Evolutionary conservation across 495 filamentous ascomycete species (phyloP).

Genomic region (Wilcoxina mikolae): DNA sequence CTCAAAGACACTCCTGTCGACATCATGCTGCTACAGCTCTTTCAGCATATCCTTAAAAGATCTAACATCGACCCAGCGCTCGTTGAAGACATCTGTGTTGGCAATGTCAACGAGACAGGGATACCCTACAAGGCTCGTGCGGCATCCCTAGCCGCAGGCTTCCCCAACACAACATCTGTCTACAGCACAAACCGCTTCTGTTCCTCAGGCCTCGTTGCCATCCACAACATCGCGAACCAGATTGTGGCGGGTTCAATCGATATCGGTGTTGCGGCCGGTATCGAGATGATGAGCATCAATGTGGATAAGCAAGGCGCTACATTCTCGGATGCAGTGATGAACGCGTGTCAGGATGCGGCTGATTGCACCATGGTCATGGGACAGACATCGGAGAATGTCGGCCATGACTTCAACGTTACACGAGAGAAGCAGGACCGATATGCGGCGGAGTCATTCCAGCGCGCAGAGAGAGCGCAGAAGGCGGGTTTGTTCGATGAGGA

Average conservation of each 20-base stretch:
- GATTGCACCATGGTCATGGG: conserved; percentile 96
- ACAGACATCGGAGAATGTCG: conserved; percentile 95
- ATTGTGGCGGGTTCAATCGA: conserved; percentile 71
- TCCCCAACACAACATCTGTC: conserved; percentile 73
- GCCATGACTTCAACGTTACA: conserved; percentile 68
- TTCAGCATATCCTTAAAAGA: conserved; percentile 53
- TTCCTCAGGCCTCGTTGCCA: conserved; percentile 85
- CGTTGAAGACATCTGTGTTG: conserved; percentile 82
- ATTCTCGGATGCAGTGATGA: conserved; percentile 64
- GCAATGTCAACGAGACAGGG: conserved; percentile 79
- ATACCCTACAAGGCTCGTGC: conserved; percentile 81
- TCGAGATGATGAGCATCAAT: conserved; percentile 68
- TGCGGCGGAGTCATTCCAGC: conserved; percentile 70
- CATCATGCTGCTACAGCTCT: conserved; percentile 43
- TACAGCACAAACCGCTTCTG: conserved; percentile 89
- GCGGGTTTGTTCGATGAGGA: conserved; percentile 88
- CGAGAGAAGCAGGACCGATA: conserved; percentile 70
- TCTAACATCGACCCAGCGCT: conserved; percentile 67
- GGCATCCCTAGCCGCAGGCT: conserved; percentile 77
- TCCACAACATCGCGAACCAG: conserved; percentile 84
- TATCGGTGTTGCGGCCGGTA: conserved; percentile 71
- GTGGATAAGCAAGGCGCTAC: conserved; percentile 52
- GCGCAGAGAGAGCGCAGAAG: conserved; percentile 84
- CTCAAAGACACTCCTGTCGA: conserved; percentile 93
- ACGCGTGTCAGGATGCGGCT: conserved; percentile 52